Evolutionary conservation across 768 basidiomycete genomes (phyloP), one percentile per base, ranked within the genome.

Genomic region (Piloderma croceum): DNA sequence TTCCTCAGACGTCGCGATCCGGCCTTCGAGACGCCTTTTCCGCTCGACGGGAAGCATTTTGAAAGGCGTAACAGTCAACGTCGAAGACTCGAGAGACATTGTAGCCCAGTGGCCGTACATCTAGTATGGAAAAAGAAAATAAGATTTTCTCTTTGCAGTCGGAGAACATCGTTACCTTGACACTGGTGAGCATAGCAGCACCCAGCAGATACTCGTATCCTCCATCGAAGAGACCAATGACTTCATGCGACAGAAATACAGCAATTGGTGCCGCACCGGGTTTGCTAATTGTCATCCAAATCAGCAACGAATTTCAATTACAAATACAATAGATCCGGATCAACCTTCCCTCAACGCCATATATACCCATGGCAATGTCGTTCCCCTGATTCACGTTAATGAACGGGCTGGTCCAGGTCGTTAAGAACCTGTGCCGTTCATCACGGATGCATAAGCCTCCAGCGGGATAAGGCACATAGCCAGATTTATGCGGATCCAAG

Each of bases 301-400:
- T 7, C 40, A 44, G 36, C 24, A 44, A 9, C 41, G 45, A 36
- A n/a, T 12, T 15, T 27, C 23, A 35, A 39, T 15, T 11, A 5
- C 9, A 19, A n/a, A 27, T 6, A 31, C 33, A 13, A 15, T 12
- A 3, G 21, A 29, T 12, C 20, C 20, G n/a, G 18, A 42, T 60
- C 27, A 24, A 70, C 71, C 70, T 73, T 42, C 72, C 72, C 48
- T 73, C 71, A 19, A 74, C 52, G 3, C 72, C 73, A 44, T 70
- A 72, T 0, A 64, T 49, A 1, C 72, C 72, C 20, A 73, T 68
- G 36, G 60, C 61, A 0, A 35, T 58, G 13, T 41, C 45, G 23
- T 50, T 51, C 15, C 45, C 49, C 20, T 51, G 59, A 47, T 57
- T 59, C 46, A 60, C 49, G 1, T 59, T 24, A 24, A 62, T 40